Evolutionary conservation across 225 moss, liverwort and hornwort species (phyloP).

Genomic region (Straminergon stramineum): DNA sequence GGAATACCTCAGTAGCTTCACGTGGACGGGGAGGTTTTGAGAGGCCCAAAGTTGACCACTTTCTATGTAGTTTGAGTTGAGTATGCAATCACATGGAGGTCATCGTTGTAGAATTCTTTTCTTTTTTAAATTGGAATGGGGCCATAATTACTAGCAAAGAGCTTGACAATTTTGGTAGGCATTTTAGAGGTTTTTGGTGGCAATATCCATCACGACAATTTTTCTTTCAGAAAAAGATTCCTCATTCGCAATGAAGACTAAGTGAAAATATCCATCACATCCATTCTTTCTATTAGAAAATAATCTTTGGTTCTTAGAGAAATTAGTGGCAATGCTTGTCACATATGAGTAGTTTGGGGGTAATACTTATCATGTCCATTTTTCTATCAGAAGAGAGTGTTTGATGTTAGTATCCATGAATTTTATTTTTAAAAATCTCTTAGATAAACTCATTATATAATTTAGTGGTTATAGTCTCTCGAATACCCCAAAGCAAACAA

Average conservation of each 20-base stretch:
- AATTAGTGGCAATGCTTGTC: background rate
- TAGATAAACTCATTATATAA: too few relatives aligned
- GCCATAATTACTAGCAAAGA: too few relatives aligned
- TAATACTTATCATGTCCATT: background rate
- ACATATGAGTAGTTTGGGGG: background rate
- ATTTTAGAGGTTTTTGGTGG: background rate
- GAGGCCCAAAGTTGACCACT: too few relatives aligned
- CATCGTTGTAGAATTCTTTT: too few relatives aligned
- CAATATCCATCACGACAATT: background rate
- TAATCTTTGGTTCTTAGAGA: too few relatives aligned
- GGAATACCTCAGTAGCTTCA: too few relatives aligned
- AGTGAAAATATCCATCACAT: background rate
- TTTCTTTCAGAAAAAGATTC: background rate
- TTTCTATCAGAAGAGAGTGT: background rate
- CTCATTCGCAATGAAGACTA: background rate
- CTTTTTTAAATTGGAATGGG: too few relatives aligned
- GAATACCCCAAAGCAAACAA: background rate
- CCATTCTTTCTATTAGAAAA: background rate
- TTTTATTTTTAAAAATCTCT: background rate
- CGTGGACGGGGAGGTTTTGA: too few relatives aligned
- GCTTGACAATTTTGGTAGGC: too few relatives aligned
- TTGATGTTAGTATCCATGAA: background rate
- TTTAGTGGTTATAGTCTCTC: background rate
- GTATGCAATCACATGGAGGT: too few relatives aligned
- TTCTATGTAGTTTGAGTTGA: too few relatives aligned